A percentile compares a stretch with the other conserved stretches of the same genome.
These are phyloP conservation scores for Amniculicola lignicola DNA, from an alignment of 495 filamentous ascomycete genomes.

Conservation along the genomic window DNA sequence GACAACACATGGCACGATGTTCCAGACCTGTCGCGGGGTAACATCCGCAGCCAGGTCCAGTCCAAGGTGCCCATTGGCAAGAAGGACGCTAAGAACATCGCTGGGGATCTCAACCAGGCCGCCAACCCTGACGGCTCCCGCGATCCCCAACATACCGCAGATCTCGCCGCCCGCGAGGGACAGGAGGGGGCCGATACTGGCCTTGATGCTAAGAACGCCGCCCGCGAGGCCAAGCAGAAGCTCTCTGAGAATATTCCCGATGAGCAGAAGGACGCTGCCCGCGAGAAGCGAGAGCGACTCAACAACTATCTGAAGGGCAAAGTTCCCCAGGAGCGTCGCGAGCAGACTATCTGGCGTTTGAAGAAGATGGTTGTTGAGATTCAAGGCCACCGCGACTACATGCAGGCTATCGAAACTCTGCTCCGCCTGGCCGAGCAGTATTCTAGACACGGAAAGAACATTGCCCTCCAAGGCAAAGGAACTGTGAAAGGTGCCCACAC, in stretches of 20 bases:
- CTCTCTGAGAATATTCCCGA: constrained; percentile 55
- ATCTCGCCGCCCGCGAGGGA: constrained; percentile 47
- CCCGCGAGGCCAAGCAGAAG: constrained; percentile 50
- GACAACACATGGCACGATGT: constrained; percentile 93
- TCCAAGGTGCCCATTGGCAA: constrained; percentile 51
- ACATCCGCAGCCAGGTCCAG: constrained; percentile 64
- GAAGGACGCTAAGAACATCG: constrained; percentile 53
- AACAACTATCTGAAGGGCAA: constrained; percentile 75
- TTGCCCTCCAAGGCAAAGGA: constrained; percentile 60
- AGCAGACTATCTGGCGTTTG: constrained; percentile 85
- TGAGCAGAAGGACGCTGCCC: constrained; percentile 59
- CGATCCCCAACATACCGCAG: constrained; percentile 50
- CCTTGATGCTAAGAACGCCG: constrained; percentile 54
- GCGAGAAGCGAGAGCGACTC: constrained; percentile 56
- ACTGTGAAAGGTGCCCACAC: constrained; percentile 67
- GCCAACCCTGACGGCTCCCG: constrained; percentile 52
- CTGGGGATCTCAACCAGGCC: constrained; percentile 54
- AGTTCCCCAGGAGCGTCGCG: constrained; percentile 88
- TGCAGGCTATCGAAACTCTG: constrained; percentile 81
- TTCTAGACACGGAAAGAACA: constrained; percentile 64
- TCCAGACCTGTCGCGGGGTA: constrained; percentile 70
- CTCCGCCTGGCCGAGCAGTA: constrained; percentile 84
- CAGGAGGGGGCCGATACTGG: constrained; percentile 48
- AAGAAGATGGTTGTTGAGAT: constrained; percentile 99
- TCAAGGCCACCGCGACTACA: constrained; percentile 89